Conservation (phyloP, 2,329 filamentous ascomycete genomes). For the Scorias spongiosa region DNA sequence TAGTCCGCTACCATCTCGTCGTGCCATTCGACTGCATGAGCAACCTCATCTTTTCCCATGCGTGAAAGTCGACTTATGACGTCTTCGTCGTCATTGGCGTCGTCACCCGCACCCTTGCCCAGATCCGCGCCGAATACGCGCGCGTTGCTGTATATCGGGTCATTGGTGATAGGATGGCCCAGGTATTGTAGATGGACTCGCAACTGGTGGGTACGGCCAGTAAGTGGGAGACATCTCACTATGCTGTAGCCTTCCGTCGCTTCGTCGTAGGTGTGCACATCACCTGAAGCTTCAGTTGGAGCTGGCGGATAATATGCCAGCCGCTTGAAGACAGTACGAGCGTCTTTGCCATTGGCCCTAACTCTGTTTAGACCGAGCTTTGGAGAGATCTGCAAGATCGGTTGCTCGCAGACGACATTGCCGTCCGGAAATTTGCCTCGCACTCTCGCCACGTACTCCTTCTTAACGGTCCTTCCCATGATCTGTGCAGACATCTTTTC, state of each 20-base stretch:
- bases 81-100: slow-evolving; percentile 66
- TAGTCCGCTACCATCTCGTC: slow-evolving; percentile 87
- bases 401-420: slow-evolving; percentile 82
- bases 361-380: slow-evolving; percentile 90
- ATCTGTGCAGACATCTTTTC: slow-evolving; percentile 66
- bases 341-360: slow-evolving; percentile 80
- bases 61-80: slow-evolving; percentile 70
- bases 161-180: slow-evolving; percentile 89
- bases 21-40: slow-evolving; percentile 82
- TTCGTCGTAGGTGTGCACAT: slow-evolving; percentile 11
- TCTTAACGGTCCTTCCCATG: slow-evolving; percentile 65
- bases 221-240: slow-evolving; percentile 83
- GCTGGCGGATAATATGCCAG: slow-evolving; percentile 73
- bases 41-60: slow-evolving; percentile 90
- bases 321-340: slow-evolving; percentile 79
- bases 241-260: slow-evolving; percentile 64
- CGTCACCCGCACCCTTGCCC: slow-evolving; percentile 46
- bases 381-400: slow-evolving; percentile 84
- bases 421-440: slow-evolving; percentile 84
- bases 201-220: slow-evolving; percentile 86
- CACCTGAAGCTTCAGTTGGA: slow-evolving; percentile 4
- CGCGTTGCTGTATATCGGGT: slow-evolving; percentile 93
- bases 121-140: slow-evolving; percentile 76
- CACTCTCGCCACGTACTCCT: slow-evolving; percentile 89
- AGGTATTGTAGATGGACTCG: slow-evolving; percentile 89